Evolutionary conservation across 169 alveolate species (phyloP).

Genomic region (Perkinsus chesapeaki): DNA sequence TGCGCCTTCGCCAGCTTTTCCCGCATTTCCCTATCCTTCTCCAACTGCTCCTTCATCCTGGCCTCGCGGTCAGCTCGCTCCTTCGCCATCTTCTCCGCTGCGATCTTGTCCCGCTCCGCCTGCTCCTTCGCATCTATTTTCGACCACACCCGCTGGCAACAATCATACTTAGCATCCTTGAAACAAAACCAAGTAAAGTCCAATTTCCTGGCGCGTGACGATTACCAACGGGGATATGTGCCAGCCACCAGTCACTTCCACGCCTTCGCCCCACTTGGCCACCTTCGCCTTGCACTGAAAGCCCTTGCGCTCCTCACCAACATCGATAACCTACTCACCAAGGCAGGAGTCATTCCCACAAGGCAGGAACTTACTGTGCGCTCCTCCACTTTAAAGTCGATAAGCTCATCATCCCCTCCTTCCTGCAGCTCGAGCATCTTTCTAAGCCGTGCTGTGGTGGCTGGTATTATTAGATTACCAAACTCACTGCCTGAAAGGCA

Average conservation of each 20-base stretch:
- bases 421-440: not conserved
- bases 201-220: not conserved
- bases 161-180: not conserved
- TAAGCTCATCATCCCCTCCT: not conserved
- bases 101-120: not conserved
- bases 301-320: not conserved
- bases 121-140: not conserved
- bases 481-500: not conserved
- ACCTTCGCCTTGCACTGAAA: not conserved
- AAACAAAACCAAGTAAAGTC: not conserved
- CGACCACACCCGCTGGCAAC: not conserved
- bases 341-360: not conserved
- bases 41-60: not conserved
- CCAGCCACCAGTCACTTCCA: not conserved
- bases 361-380: not conserved
- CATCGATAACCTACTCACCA: not conserved
- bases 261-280: not conserved
- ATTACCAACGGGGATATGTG: not conserved
- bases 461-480: not conserved
- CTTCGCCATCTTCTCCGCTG: not conserved
- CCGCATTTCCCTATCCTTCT: not conserved
- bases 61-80: not conserved
- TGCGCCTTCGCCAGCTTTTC: not conserved
- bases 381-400: not conserved
- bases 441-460: not conserved